A percentile compares a stretch with the other conserved stretches of the same genome.
Conservation (phyloP, 306 rosid genomes). For the Ammopiptanthus mongolicus region DNA sequence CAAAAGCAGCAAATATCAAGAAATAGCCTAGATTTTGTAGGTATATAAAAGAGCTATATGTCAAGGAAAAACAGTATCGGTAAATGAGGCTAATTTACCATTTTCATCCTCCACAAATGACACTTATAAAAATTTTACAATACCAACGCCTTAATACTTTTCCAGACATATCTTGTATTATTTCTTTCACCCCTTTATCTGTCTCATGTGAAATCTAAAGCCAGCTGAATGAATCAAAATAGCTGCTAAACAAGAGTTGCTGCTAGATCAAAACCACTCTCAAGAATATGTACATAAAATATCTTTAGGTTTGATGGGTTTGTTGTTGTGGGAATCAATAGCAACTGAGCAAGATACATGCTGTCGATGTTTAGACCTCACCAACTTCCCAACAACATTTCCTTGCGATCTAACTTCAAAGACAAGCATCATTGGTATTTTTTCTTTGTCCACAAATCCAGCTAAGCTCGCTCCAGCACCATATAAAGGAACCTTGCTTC, state of each 20-base stretch:
- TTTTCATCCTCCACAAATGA: neutral
- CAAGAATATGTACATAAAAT: constrained; percentile 47
- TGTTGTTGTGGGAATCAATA: constrained; percentile 37
- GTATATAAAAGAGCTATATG: neutral
- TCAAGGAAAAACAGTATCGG: neutral
- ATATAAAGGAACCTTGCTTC: constrained; percentile 70
- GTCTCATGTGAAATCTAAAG: neutral
- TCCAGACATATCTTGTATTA: neutral
- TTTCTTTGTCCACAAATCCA: constrained; percentile 33
- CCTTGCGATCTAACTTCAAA: constrained; percentile 59
- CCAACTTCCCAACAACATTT: constrained; percentile 67
- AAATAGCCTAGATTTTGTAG: neutral
- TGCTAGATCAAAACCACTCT: constrained; percentile 23
- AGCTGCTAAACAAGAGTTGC: neutral
- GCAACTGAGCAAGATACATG: constrained; percentile 46
- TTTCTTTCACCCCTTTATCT: neutral
- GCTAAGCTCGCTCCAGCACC: constrained; percentile 74
- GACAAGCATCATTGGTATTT: constrained; percentile 50
- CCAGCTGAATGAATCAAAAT: constrained; percentile 2
- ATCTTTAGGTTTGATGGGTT: constrained; percentile 48
- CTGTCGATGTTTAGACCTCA: constrained; percentile 48
- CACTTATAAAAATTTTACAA: neutral
- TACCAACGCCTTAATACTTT: neutral
- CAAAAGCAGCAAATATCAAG: neutral
- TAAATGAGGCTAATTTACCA: neutral